Evolutionary conservation across 2,329 filamentous ascomycete species (phyloP).

Genomic region (Bipolaris gigantea): DNA sequence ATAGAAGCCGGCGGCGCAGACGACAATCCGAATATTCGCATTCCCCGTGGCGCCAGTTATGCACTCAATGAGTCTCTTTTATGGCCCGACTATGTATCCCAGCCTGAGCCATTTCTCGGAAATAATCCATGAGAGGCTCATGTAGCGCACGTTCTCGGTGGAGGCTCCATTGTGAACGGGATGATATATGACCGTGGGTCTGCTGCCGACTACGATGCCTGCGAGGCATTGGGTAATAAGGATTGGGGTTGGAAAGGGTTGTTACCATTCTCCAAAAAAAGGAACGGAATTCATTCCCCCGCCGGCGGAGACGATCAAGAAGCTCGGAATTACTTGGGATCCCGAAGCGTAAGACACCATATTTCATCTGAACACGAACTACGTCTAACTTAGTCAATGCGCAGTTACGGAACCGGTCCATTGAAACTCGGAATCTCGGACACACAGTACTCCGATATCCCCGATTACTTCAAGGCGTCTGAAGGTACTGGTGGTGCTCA

Average conservation of each 20-base stretch:
- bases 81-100: slow-evolving; percentile 21
- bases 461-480: slow-evolving; percentile 28
- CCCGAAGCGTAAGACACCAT: slow-evolving; percentile 17
- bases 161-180: slow-evolving; percentile 37
- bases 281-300: slow-evolving; percentile 30
- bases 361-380: no score
- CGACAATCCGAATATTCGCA: slow-evolving; percentile 26
- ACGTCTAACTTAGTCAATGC: not conserved
- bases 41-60: slow-evolving; percentile 29
- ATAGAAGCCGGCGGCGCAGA: slow-evolving; percentile 31
- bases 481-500: slow-evolving; percentile 28
- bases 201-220: slow-evolving; percentile 53
- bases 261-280: slow-evolving; percentile 35
- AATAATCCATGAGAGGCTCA: slow-evolving; percentile 22
- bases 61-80: slow-evolving; percentile 24
- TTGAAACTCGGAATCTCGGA: slow-evolving; percentile 33
- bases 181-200: slow-evolving; percentile 45
- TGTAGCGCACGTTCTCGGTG: slow-evolving; percentile 26
- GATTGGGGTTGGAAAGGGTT: slow-evolving; percentile 62
- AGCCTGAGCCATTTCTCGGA: slow-evolving; percentile 24
- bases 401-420: slow-evolving; percentile 23
- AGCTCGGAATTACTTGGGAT: slow-evolving; percentile 31
- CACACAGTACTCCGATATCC: slow-evolving; percentile 33
- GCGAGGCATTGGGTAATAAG: slow-evolving; percentile 61
- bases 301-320: slow-evolving; percentile 14